Evolutionary conservation across 1,139 yeast species (phyloP), one percentile per base, ranked within the genome.

Genomic region (Saccharomyces hybrid): DNA sequence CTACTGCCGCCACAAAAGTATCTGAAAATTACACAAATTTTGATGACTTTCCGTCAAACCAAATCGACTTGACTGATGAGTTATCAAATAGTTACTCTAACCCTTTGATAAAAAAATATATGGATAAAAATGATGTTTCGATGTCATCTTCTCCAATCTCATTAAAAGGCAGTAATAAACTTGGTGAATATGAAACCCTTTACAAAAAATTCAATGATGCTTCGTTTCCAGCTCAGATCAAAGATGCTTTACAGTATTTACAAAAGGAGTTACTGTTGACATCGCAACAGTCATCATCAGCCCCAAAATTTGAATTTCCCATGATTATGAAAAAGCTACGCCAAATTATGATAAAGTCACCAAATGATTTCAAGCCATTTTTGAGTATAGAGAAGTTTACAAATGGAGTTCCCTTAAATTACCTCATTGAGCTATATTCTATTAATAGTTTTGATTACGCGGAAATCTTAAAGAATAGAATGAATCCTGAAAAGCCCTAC

Each of bases 361-460:
- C 74, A 3, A 46, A 55, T n/a, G 59, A 66, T 3, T 59, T 72
- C 47, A 69, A 66, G 48, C 66, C 68, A 3, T 50, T 72, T 2
- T 51, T 71, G 38, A 38, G 59, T 0, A 52, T 61, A 3, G 55
- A 65, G 2, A 41, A 47, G 5, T 71, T 71, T 57, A 64, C 61
- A 41, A 60, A 60, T 8, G 51, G 63, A 7, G 49, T 71, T 14
- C 71, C 71, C 3, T 44, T 66, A 8, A 54, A 55, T 1, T 56
- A 63, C 34, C 53, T 66, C 1, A 55, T 73, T 47, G 71, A 71
- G 53, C 57, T 67, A 11, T 63, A 64, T 41, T 67, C 74, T 0
- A 63, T 71, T 4, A 70, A 70, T 56, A 62, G 62, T 38, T 47
- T 61, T 4, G 63, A 60, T 8, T 58, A 20, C 52, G 58, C 8